Evolutionary conservation across 106 monocot species (phyloP).

Genomic region (Allium fistulosum): DNA sequence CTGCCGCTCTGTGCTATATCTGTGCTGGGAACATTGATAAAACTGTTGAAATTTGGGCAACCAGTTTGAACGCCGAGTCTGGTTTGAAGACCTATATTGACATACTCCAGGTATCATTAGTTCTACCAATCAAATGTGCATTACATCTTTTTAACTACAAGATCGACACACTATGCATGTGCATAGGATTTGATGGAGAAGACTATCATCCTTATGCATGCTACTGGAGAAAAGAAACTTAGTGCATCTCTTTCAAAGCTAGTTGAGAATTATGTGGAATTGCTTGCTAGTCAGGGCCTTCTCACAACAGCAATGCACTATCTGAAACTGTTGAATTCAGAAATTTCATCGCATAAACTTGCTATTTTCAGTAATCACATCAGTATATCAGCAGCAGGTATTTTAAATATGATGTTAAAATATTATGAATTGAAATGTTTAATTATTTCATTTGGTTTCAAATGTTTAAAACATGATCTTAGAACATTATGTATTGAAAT

Average conservation of each 20-base stretch:
- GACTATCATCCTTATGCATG: constrained; percentile 71
- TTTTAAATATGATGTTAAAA: neutral
- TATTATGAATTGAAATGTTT: neutral
- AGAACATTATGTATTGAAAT: neutral
- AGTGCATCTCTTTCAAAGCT: constrained; percentile 80
- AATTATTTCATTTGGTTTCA: neutral
- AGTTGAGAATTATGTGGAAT: constrained; percentile 91
- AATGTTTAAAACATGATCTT: neutral
- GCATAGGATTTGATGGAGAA: constrained; percentile 97
- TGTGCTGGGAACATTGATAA: constrained; percentile 97
- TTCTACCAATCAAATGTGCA: neutral
- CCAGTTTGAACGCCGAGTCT: constrained; percentile 42
- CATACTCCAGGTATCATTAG: constrained; percentile 69
- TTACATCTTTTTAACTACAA: neutral
- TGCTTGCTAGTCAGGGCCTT: constrained; percentile 95
- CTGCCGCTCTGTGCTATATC: constrained; percentile 94
- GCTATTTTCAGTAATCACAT: constrained; percentile 73
- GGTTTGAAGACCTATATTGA: constrained; percentile 74
- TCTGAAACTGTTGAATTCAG: constrained; percentile 71
- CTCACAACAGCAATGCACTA: constrained; percentile 92
- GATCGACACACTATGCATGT: constrained; percentile 6
- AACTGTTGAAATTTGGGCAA: constrained; percentile 96
- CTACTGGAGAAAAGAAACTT: constrained; percentile 73
- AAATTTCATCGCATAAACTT: constrained; percentile 68
- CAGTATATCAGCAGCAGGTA: constrained; percentile 46